A percentile compares a stretch with the other conserved stretches of the same genome.
Conservation (phyloP, 2,329 filamentous ascomycete species). For the Byssoonygena ceratinophila region DNA sequence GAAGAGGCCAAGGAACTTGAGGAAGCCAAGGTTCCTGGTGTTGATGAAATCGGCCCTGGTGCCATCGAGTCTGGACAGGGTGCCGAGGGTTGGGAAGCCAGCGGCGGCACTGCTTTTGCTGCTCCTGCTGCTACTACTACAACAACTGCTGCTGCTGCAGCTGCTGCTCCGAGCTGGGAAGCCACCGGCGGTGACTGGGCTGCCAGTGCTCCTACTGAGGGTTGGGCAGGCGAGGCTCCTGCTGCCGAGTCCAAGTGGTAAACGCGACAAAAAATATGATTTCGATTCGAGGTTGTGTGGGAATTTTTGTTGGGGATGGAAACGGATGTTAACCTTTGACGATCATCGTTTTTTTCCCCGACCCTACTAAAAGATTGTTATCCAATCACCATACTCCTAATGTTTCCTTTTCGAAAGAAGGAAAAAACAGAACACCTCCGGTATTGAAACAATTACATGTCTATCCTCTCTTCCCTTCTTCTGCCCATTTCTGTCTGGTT, state of each 20-base stretch:
- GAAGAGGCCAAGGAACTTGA: slow-evolving; percentile 96
- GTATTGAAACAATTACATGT: slow-evolving; percentile 2
- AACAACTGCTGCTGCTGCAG: slow-evolving; percentile 56
- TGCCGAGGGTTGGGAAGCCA: slow-evolving; percentile 73
- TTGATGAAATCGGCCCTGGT: slow-evolving; percentile 70
- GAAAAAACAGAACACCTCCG: neutral
- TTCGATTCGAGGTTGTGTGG: neutral
- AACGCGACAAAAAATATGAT: slow-evolving; percentile 16
- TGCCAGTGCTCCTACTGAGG: slow-evolving; percentile 30
- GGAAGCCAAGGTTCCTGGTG: slow-evolving; percentile 72
- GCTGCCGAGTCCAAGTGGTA: slow-evolving; percentile 31
- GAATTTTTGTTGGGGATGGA: neutral
- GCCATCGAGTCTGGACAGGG: slow-evolving; percentile 71
- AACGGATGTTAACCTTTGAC: neutral
- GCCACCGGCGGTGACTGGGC: slow-evolving; percentile 46
- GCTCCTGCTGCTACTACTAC: slow-evolving; percentile 56
- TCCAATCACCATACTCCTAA: neutral
- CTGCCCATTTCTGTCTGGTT: neutral
- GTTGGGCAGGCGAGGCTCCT: slow-evolving; percentile 34
- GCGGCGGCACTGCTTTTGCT: slow-evolving; percentile 50
- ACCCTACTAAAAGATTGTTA: neutral
- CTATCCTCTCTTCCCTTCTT: neutral
- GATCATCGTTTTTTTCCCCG: neutral
- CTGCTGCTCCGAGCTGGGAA: slow-evolving; percentile 52
- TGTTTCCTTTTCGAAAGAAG: slow-evolving; percentile 11